A percentile compares a stretch with the other conserved stretches of the same genome.
These are phyloP conservation scores for Lyophyllum decastes DNA, from an alignment of 768 basidiomycete species.

Conservation along the genomic window DNA sequence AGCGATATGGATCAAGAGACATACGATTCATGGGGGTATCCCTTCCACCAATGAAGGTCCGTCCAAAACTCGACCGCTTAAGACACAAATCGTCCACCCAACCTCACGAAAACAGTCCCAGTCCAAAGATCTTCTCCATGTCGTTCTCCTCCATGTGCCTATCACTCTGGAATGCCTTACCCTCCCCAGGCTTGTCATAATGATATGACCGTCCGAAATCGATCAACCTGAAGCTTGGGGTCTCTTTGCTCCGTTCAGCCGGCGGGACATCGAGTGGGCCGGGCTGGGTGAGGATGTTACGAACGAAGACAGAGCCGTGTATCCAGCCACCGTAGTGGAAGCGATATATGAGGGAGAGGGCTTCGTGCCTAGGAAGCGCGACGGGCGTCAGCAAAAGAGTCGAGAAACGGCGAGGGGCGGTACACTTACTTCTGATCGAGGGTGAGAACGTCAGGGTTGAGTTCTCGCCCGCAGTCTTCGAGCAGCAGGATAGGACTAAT, in stretches of 20 bases:
- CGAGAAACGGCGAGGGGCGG: not conserved
- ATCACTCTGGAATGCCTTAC: not conserved
- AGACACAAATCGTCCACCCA: too few species aligned
- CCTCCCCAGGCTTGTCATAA: not conserved
- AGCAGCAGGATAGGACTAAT: constrained; percentile 44
- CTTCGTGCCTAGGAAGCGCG: constrained; percentile 34
- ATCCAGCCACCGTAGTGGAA: constrained; percentile 37
- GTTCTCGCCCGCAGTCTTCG: constrained; percentile 40
- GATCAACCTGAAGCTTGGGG: constrained; percentile 39
- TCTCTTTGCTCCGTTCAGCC: constrained; percentile 6
- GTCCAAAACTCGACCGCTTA: too few species aligned
- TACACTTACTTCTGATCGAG: constrained; percentile 38
- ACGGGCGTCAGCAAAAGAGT: not conserved
- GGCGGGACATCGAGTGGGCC: constrained; percentile 29
- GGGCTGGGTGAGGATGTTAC: constrained; percentile 39
- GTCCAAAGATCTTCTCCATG: constrained; percentile 4
- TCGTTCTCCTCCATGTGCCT: not conserved
- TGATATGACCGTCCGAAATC: constrained; percentile 35
- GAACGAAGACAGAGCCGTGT: constrained; percentile 35
- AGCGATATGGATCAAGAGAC: too few species aligned
- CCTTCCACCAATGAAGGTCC: too few species aligned
- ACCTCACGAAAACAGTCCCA: not conserved
- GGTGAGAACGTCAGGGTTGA: constrained; percentile 25
- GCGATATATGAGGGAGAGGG: constrained; percentile 35
- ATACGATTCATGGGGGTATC: too few species aligned